Evolutionary conservation across 2,329 filamentous ascomycete species (phyloP).

Genomic region (Aspergillus piperis): DNA sequence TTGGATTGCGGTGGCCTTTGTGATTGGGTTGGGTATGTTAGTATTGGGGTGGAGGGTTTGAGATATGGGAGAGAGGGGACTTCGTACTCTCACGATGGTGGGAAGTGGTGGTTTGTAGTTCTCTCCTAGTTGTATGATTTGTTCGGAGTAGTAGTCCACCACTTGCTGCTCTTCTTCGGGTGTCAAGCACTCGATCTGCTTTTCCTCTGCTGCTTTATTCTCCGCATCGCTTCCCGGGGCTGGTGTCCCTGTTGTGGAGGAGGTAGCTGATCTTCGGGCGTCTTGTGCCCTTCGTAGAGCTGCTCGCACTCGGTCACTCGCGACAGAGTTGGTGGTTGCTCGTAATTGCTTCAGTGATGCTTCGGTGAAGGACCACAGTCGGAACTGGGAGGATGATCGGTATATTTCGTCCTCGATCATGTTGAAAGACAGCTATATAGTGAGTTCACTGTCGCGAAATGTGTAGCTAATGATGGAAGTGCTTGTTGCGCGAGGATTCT

Average conservation of each 20-base stretch:
- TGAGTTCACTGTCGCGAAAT: background rate
- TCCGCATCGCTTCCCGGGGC: conserved; percentile 33
- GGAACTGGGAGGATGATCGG: conserved; percentile 83
- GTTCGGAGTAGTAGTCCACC: conserved; percentile 74
- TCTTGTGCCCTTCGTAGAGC: conserved; percentile 55
- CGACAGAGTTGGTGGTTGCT: conserved; percentile 74
- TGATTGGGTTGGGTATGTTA: background rate
- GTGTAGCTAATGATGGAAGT: background rate
- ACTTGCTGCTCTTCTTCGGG: conserved; percentile 80
- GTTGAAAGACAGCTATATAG: background rate
- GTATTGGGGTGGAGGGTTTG: background rate
- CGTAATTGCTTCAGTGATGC: conserved; percentile 71
- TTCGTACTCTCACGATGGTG: conserved; percentile 58
- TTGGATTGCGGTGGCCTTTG: conserved; percentile 75
- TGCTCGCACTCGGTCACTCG: conserved; percentile 66
- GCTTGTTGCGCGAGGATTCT: background rate
- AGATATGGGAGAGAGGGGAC: conserved; percentile 12
- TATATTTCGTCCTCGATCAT: conserved; percentile 94
- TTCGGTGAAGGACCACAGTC: conserved; percentile 88
- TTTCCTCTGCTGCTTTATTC: conserved; percentile 37
- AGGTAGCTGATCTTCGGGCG: conserved; percentile 33
- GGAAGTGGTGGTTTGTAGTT: conserved; percentile 60
- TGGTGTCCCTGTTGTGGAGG: conserved; percentile 34
- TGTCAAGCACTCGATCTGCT: conserved; percentile 74
- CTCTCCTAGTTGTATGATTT: conserved; percentile 59